phyloP scores from a whole-genome alignment of 192 early-diverging fungal genomes.

The Chytriomyces confervae region DNA sequence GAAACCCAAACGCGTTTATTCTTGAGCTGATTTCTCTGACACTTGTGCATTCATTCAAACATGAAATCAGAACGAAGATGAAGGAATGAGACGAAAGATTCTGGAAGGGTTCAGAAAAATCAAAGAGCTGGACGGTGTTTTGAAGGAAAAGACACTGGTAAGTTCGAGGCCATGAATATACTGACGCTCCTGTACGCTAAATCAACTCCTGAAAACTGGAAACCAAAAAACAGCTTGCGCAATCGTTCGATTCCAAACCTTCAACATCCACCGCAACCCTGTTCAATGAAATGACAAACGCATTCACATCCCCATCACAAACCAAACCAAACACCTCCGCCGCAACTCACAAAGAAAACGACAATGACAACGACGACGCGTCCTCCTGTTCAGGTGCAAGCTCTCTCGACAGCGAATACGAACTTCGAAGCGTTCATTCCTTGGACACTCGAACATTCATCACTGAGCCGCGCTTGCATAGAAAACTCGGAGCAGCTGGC shows the following conservation, averaged over 20 bases:
- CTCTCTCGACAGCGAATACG: slow-evolving; percentile 35
- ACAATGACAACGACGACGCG: neutral
- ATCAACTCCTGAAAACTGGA: neutral
- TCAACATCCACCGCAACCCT: slow-evolving; percentile 35
- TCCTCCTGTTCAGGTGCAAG: neutral
- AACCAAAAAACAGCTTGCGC: neutral
- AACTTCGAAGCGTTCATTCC: slow-evolving; percentile 52
- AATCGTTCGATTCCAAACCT: slow-evolving; percentile 29
- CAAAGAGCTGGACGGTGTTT: slow-evolving; percentile 45
- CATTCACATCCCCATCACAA: slow-evolving; percentile 3
- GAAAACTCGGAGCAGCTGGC: neutral
- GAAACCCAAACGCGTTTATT: too few relatives aligned
- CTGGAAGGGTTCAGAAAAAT: slow-evolving; percentile 44
- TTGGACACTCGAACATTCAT: slow-evolving; percentile 52
- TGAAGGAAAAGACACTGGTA: slow-evolving; percentile 47
- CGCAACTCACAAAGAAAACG: neutral
- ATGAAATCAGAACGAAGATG: neutral
- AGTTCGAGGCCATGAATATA: neutral
- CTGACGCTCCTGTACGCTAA: neutral
- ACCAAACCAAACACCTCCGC: neutral
- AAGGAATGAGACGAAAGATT: slow-evolving; percentile 29
- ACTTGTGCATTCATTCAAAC: neutral
- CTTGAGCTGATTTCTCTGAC: neutral
- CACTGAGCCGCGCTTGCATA: slow-evolving; percentile 49
- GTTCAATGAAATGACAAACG: slow-evolving; percentile 17